Conservation (phyloP, 192 early-diverging fungal species). For the Rhizoclosmatium sp. region DNA sequence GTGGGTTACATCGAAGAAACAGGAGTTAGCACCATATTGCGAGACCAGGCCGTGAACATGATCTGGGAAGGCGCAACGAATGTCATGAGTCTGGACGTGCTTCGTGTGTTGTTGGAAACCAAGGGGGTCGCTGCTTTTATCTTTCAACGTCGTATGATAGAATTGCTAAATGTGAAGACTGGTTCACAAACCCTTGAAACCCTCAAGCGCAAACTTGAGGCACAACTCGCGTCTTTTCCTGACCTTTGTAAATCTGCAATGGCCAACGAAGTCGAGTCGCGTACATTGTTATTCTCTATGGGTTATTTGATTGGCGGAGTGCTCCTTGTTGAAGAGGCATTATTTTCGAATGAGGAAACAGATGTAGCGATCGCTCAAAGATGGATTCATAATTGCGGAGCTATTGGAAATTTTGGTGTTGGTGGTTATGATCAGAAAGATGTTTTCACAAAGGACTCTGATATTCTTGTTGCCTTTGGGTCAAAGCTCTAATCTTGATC, state of each 20-base stretch:
- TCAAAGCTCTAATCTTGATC: not conserved
- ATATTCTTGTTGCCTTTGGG: too few species aligned
- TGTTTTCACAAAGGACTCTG: too few species aligned
- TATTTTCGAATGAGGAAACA: not conserved
- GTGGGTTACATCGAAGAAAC: constrained; percentile 81
- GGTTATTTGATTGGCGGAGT: constrained; percentile 1
- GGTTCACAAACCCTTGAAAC: not conserved
- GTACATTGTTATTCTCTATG: constrained; percentile 1
- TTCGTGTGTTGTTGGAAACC: constrained; percentile 47
- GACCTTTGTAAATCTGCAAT: not conserved
- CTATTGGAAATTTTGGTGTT: not conserved
- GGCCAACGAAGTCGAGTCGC: constrained; percentile 7
- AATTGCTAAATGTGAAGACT: not conserved
- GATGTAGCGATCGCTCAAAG: not conserved
- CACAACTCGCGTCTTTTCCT: not conserved
- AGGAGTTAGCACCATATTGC: constrained; percentile 62
- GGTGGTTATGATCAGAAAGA: not conserved
- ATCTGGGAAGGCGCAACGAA: constrained; percentile 85
- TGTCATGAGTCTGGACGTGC: constrained; percentile 66
- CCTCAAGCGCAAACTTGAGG: not conserved
- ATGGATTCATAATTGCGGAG: not conserved
- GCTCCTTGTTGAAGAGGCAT: constrained; percentile 6
- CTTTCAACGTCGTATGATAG: constrained; percentile 38
- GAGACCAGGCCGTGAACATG: constrained; percentile 71
- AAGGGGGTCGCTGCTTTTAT: constrained; percentile 49